These are phyloP conservation scores for Xylaria bambusicola DNA, from an alignment of 495 filamentous ascomycete genomes.

Conservation along the genomic window DNA sequence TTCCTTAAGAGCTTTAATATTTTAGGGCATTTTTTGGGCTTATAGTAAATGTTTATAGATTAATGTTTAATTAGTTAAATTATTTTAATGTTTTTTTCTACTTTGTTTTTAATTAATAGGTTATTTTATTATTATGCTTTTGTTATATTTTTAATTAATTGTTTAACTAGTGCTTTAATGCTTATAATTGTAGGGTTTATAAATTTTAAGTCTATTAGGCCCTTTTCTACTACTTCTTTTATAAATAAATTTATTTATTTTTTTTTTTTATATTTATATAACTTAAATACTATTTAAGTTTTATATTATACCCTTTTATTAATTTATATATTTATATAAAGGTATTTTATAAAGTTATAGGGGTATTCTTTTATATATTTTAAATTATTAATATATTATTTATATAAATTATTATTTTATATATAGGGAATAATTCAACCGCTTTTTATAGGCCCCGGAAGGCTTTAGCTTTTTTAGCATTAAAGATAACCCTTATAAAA, in stretches of 20 bases:
- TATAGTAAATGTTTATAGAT: background rate
- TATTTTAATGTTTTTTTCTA: background rate
- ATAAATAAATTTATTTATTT: conserved; percentile 17
- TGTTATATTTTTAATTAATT: background rate
- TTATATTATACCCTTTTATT: conserved; percentile 18
- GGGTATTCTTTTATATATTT: conserved; percentile 16
- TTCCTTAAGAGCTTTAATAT: conserved; percentile 11
- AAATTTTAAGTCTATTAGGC: too few relatives aligned
- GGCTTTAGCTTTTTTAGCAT: background rate
- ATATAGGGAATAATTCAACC: background rate
- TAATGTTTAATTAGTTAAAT: conserved; percentile 11
- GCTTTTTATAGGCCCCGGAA: background rate
- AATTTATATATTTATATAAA: conserved; percentile 26
- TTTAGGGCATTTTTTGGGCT: conserved; percentile 12
- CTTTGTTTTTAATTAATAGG: conserved; percentile 1
- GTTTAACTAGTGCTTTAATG: background rate
- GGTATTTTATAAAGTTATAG: conserved; percentile 20
- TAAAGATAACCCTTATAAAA: background rate
- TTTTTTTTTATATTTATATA: too few relatives aligned
- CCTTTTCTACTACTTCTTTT: conserved; percentile 4
- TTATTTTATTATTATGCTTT: background rate
- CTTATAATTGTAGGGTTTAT: too few relatives aligned
- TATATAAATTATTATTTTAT: background rate
- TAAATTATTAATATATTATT: conserved; percentile 16
- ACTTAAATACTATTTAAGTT: conserved; percentile 19